Evolutionary conservation across 2,329 filamentous ascomycete species (phyloP), one percentile per base, ranked within the genome.

Genomic region (Clonostachys sp.): DNA sequence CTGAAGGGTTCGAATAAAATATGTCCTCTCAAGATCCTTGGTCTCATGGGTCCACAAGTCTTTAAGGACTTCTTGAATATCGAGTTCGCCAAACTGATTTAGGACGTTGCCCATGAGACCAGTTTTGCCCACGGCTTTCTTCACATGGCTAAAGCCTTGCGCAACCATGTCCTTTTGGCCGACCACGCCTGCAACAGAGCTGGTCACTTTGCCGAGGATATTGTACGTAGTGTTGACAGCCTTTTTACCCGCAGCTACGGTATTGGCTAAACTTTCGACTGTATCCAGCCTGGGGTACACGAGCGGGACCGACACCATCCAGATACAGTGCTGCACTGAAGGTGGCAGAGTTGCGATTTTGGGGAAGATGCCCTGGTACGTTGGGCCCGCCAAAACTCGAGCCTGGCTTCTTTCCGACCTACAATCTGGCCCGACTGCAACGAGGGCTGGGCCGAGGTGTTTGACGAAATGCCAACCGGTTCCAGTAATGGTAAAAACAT

Each of bases 381-480:
- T 97, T 41, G 91, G 91, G 1, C 94, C 94, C 6, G 92, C 92
- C 78, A 99, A 86, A 47, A 99, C 94, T 58, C 95, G 90, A 51
- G 86, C 84, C 51, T 90, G 89, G 46, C 88, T 96, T 45, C 94
- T 78, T 68, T 99, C 94, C 6, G 91, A 96, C 45, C 94, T 84
- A 56, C 91, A 92, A 65, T 99, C 94, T 3, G 89, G 86, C 0
- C 92, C 94, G 45, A 96, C 86, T 1, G 95, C 86, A 1, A 90
- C 91, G 12, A 99, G 85, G 5, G 89, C 89, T 1, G 94, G 94
- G 1, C 94, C 94, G 6, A 99, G 81, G 58, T 88, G 96, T 68
- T 99, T 99, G 68, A 99, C 83, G 65, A 97, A 99, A 66, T 99
- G 94, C 94, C 94, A 99, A 8, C 94, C 94, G 17, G 87, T 87